phyloP scores from a whole-genome alignment of 73 alveolate genomes.

The Paramecium octaurelia region DNA sequence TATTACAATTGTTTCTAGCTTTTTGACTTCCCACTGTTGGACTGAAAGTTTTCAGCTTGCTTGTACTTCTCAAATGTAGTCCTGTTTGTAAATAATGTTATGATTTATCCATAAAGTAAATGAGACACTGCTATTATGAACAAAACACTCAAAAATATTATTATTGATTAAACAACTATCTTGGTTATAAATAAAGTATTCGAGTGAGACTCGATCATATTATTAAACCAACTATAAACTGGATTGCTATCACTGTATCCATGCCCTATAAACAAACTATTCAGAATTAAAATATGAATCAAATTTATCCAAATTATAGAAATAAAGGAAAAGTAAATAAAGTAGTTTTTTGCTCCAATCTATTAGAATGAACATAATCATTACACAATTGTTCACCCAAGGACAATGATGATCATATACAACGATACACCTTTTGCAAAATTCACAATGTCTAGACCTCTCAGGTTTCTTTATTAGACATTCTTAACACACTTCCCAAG shows the following conservation, averaged over 20 bases:
- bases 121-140: background rate
- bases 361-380: background rate
- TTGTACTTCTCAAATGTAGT: background rate
- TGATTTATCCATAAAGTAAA: background rate
- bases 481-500: slow-evolving; percentile 28
- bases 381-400: slow-evolving; percentile 78
- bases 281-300: background rate
- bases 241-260: background rate
- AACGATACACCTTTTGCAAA: slow-evolving; percentile 47
- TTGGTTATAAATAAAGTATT: background rate
- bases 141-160: background rate
- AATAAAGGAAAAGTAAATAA: background rate
- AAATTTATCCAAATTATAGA: background rate
- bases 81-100: background rate
- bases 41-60: background rate
- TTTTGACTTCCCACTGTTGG: background rate
- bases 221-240: background rate
- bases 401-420: slow-evolving; percentile 83
- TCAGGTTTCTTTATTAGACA: background rate
- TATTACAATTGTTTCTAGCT: background rate
- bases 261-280: background rate
- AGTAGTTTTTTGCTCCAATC: slow-evolving; percentile 68
- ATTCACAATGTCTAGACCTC: slow-evolving; percentile 54
- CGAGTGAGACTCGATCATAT: background rate
- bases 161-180: background rate